These are phyloP conservation scores for Cercospora sesami DNA, from an alignment of 2,329 filamentous ascomycete genomes.

Conservation along the genomic window DNA sequence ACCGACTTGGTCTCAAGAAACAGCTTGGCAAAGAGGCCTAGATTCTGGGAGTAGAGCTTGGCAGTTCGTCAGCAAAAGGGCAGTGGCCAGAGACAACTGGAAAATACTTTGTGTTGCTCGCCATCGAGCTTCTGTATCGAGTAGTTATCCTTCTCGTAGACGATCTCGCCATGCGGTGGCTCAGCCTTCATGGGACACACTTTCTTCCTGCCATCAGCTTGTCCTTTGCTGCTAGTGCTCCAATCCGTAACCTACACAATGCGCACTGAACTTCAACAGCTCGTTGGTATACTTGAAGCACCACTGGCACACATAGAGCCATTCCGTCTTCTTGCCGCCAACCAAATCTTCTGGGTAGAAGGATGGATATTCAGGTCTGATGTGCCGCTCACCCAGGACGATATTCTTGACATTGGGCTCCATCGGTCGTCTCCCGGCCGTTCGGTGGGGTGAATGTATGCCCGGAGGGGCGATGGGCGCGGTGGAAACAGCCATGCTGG, in stretches of 20 bases:
- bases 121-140: constrained; percentile 92
- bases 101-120: constrained; percentile 65
- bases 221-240: background rate
- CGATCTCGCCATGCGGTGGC: constrained; percentile 65
- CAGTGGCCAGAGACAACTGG: background rate
- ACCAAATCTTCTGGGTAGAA: constrained; percentile 73
- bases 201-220: constrained; percentile 39
- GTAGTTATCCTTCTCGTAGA: constrained; percentile 79
- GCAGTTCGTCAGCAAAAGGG: constrained; percentile 4
- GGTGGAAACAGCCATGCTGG: constrained; percentile 12
- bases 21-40: constrained; percentile 93
- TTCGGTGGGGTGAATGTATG: constrained; percentile 25
- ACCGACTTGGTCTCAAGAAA: constrained; percentile 98
- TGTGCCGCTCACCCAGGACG: constrained; percentile 77
- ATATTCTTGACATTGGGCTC: constrained; percentile 85
- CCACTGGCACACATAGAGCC: constrained; percentile 82
- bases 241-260: constrained; percentile 41
- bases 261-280: constrained; percentile 50
- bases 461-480: constrained; percentile 7
- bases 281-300: constrained; percentile 89
- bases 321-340: constrained; percentile 44
- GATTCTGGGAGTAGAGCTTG: constrained; percentile 82
- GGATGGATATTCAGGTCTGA: constrained; percentile 89
- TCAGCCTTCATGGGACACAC: constrained; percentile 45
- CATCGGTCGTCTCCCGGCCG: constrained; percentile 29